These are phyloP conservation scores for Phellinidium pouzarii DNA, from an alignment of 1,284 basidiomycete genomes.

Conservation along the genomic window DNA sequence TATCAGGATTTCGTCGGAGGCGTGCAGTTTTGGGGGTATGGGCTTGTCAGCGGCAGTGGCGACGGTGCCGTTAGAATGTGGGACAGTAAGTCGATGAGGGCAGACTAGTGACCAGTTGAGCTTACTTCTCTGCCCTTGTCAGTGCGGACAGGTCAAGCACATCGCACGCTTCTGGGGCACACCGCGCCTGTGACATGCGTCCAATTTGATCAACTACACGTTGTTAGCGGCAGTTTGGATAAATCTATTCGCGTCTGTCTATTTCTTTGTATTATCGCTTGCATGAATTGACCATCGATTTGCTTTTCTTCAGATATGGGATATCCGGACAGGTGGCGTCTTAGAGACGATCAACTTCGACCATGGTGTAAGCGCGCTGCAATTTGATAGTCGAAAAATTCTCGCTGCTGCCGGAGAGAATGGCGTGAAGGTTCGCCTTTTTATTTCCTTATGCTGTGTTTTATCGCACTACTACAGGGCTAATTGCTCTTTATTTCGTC, in stretches of 20 bases:
- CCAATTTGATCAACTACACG: slow-evolving; percentile 95
- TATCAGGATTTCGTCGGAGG: slow-evolving; percentile 97
- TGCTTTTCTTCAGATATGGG: slow-evolving; percentile 72
- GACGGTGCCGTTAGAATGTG: slow-evolving; percentile 98
- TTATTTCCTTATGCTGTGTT: not conserved
- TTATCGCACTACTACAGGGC: not conserved
- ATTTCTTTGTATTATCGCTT: slow-evolving; percentile 9
- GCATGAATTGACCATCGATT: not conserved
- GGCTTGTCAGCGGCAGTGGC: slow-evolving; percentile 91
- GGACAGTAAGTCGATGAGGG: slow-evolving; percentile 74
- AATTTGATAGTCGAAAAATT: slow-evolving; percentile 94
- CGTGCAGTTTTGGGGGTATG: slow-evolving; percentile 98
- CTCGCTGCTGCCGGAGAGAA: slow-evolving; percentile 93
- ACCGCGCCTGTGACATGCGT: slow-evolving; percentile 91
- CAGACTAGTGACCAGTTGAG: slow-evolving; percentile 3
- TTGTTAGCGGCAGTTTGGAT: slow-evolving; percentile 89
- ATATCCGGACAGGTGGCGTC: slow-evolving; percentile 84
- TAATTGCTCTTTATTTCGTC: not conserved
- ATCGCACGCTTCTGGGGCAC: slow-evolving; percentile 90
- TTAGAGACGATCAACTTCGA: slow-evolving; percentile 91
- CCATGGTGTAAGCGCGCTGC: slow-evolving; percentile 84
- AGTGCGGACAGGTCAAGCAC: slow-evolving; percentile 98
- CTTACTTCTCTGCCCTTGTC: slow-evolving; percentile 13
- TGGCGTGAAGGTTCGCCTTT: slow-evolving; percentile 68
- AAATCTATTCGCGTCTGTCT: slow-evolving; percentile 79